These are phyloP conservation scores for Piromyces finnis DNA, from an alignment of 192 early-diverging fungal species.

Conservation along the genomic window DNA sequence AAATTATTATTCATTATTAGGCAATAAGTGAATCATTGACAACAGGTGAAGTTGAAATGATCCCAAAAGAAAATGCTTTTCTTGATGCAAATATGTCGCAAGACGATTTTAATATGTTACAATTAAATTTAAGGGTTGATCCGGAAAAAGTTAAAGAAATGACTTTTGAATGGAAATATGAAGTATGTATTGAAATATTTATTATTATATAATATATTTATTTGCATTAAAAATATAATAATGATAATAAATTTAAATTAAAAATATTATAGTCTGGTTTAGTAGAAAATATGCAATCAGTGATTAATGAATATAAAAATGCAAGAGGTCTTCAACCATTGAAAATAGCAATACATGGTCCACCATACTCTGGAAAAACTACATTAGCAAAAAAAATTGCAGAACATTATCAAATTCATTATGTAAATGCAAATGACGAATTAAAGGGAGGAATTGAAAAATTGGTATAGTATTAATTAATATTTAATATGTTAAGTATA, in stretches of 20 bases:
- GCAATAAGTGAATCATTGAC: constrained; percentile 27
- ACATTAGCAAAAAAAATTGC: constrained; percentile 21
- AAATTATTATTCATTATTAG: too few species aligned
- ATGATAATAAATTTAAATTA: not conserved
- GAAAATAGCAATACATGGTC: constrained; percentile 31
- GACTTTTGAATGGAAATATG: constrained; percentile 40
- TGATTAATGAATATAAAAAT: constrained; percentile 41
- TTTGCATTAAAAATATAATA: too few species aligned
- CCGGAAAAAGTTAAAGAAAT: constrained; percentile 35
- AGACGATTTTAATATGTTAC: constrained; percentile 31
- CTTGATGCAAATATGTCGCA: constrained; percentile 25
- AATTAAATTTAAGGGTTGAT: constrained; percentile 29
- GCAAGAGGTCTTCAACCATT: constrained; percentile 32
- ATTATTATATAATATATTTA: too few species aligned
- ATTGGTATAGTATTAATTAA: too few species aligned
- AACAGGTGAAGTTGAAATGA: constrained; percentile 26
- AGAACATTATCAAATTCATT: constrained; percentile 29
- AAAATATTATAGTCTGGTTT: constrained; percentile 15
- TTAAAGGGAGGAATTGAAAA: constrained; percentile 20
- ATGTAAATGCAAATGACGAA: constrained; percentile 22
- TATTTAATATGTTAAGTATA: too few species aligned
- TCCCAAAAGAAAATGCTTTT: constrained; percentile 29
- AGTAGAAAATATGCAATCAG: constrained; percentile 23
- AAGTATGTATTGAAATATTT: constrained; percentile 6
- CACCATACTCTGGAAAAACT: constrained; percentile 34